Evolutionary conservation across 495 filamentous ascomycete genomes (phyloP).

Genomic region (Trichoderma virens): DNA sequence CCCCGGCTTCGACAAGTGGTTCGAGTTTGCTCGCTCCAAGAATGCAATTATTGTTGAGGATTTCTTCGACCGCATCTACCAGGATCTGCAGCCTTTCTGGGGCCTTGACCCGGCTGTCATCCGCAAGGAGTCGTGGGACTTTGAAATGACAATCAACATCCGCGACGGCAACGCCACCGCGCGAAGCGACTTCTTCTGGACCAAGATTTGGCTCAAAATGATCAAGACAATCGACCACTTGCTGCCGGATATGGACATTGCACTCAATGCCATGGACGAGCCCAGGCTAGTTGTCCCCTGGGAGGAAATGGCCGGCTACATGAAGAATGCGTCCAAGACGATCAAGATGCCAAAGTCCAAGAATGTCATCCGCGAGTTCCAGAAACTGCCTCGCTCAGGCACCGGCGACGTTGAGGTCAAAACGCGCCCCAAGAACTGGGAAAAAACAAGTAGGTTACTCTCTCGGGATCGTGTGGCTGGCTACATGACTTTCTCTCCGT

Average conservation of each 20-base stretch:
- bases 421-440: constrained; percentile 31
- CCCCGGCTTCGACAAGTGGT: constrained; percentile 66
- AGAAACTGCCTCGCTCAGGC: constrained; percentile 22
- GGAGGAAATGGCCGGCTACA: constrained; percentile 53
- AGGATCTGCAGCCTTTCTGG: constrained; percentile 67
- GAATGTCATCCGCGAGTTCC: constrained; percentile 27
- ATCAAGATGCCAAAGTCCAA: constrained; percentile 30
- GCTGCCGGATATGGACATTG: constrained; percentile 65
- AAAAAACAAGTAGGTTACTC: constrained; percentile 31
- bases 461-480: constrained; percentile 15
- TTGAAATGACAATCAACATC: constrained; percentile 53
- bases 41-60: constrained; percentile 60
- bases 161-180: constrained; percentile 48
- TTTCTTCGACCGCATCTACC: constrained; percentile 63
- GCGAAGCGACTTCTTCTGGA: constrained; percentile 53
- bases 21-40: constrained; percentile 51
- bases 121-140: constrained; percentile 43
- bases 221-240: constrained; percentile 49
- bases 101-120: constrained; percentile 48
- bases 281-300: constrained; percentile 58
- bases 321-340: constrained; percentile 45
- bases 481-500: background rate
- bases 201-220: constrained; percentile 51
- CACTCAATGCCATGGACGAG: constrained; percentile 63
- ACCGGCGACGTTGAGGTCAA: constrained; percentile 21